A percentile compares a stretch with the other conserved stretches of the same genome.
Evolutionary conservation across 2,329 filamentous ascomycete genomes (phyloP).

Genomic region (Cladophialophora immunda): DNA sequence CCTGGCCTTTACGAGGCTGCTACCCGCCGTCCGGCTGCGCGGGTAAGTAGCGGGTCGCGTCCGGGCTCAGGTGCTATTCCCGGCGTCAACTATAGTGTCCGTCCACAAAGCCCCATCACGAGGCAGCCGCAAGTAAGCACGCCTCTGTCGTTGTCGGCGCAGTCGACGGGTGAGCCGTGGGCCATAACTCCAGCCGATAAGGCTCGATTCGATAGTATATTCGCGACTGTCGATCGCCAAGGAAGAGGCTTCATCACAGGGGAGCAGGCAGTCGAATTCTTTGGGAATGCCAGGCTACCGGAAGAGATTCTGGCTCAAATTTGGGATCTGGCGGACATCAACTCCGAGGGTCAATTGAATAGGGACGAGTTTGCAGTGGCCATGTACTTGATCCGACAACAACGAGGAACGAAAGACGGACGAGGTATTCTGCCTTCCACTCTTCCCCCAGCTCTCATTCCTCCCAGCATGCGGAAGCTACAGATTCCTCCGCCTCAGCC

Average conservation of each 20-base stretch:
- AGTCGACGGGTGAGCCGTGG: constrained; percentile 76
- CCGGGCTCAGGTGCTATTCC: constrained; percentile 66
- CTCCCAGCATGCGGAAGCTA: constrained; percentile 79
- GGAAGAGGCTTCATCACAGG: constrained; percentile 87
- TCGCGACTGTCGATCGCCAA: constrained; percentile 80
- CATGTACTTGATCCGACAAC: constrained; percentile 95
- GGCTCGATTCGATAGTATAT: constrained; percentile 84
- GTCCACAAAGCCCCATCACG: constrained; percentile 68
- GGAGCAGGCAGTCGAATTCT: constrained; percentile 92
- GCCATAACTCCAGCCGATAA: constrained; percentile 84
- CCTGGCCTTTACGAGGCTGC: constrained; percentile 91
- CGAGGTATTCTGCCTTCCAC: constrained; percentile 71
- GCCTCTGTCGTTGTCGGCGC: constrained; percentile 55
- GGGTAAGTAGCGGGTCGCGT: constrained; percentile 61
- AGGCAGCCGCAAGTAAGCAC: constrained; percentile 59
- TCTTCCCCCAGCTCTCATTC: constrained; percentile 83
- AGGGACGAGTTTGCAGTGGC: constrained; percentile 95
- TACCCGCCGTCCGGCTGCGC: constrained; percentile 68
- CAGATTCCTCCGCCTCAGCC: constrained; percentile 51
- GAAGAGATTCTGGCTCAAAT: constrained; percentile 92
- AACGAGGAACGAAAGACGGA: constrained; percentile 75
- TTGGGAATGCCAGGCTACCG: constrained; percentile 87
- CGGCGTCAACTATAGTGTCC: constrained; percentile 73
- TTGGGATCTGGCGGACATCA: constrained; percentile 96
- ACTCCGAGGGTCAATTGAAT: constrained; percentile 83